A percentile compares a stretch with the other conserved stretches of the same genome.
Conservation (phyloP, 164 flowering plant genomes). For the Vitis rupestris region DNA sequence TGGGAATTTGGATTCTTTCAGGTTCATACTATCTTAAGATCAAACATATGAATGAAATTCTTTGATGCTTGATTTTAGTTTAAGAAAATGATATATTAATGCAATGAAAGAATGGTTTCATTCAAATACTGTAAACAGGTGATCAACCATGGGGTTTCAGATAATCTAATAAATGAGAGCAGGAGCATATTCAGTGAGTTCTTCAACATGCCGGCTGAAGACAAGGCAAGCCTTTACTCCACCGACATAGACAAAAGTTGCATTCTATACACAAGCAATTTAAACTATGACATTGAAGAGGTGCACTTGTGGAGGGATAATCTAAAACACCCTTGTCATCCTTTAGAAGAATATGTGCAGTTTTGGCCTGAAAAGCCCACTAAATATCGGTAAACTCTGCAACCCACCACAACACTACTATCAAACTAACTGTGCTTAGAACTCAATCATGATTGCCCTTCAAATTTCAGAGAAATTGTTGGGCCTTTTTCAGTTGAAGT, state of each 20-base stretch:
- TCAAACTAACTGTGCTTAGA: no score
- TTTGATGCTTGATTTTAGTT: neutral
- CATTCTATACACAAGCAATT: conserved; percentile 22
- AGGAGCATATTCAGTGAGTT: conserved; percentile 22
- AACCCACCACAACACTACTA: no score
- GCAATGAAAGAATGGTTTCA: neutral
- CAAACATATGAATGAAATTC: neutral
- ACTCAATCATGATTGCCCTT: neutral
- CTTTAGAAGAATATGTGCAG: conserved; percentile 30
- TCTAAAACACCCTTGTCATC: conserved; percentile 35
- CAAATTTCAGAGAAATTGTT: conserved; percentile 32
- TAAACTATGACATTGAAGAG: conserved; percentile 14
- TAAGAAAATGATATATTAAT: neutral
- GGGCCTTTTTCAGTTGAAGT: conserved; percentile 25
- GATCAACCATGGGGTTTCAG: conserved; percentile 27
- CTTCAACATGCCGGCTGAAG: conserved; percentile 33
- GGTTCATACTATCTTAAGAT: conserved; percentile 13
- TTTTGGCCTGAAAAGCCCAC: conserved; percentile 50
- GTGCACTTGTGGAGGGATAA: conserved; percentile 43
- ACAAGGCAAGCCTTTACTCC: conserved; percentile 22
- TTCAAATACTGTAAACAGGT: conserved; percentile 14
- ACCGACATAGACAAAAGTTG: conserved; percentile 20
- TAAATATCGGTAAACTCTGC: conserved; percentile 27
- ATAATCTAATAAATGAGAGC: neutral
- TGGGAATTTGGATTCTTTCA: conserved; percentile 41